phyloP scores from a whole-genome alignment of 2,329 filamentous ascomycete genomes.

The Trichophyton rubrum region DNA sequence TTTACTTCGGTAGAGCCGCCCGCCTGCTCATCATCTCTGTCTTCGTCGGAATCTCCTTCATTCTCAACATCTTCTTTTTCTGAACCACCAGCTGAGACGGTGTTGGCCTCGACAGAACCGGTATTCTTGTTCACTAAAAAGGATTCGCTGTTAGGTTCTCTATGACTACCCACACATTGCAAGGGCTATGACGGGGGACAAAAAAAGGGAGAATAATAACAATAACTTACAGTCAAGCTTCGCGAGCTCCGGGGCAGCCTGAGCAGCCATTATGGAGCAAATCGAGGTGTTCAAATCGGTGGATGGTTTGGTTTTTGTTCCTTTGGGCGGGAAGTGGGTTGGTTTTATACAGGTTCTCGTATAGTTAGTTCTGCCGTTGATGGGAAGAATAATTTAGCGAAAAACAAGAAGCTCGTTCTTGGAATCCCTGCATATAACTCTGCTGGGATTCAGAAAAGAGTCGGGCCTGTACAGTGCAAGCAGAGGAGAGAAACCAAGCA shows the following conservation, averaged over 20 bases:
- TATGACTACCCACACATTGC: neutral
- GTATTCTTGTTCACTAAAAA: conserved; percentile 29
- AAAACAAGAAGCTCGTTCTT: neutral
- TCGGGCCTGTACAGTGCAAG: neutral
- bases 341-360: conserved; percentile 3
- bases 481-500: neutral
- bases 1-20: neutral
- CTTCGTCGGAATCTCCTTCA: conserved; percentile 41
- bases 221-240: conserved; percentile 28
- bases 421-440: neutral
- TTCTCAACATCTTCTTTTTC: conserved; percentile 39
- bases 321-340: conserved; percentile 1
- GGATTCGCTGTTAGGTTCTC: neutral
- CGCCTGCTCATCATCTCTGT: conserved; percentile 33
- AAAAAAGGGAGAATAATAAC: neutral
- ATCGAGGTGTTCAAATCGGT: neutral
- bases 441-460: neutral
- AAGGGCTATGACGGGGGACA: neutral
- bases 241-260: conserved; percentile 30
- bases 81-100: conserved; percentile 22
- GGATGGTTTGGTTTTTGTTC: neutral
- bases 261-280: conserved; percentile 29
- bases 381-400: neutral
- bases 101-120: conserved; percentile 21
- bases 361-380: neutral